phyloP scores from a whole-genome alignment of 2,329 filamentous ascomycete genomes.

The Colletotrichum chrysophilum region DNA sequence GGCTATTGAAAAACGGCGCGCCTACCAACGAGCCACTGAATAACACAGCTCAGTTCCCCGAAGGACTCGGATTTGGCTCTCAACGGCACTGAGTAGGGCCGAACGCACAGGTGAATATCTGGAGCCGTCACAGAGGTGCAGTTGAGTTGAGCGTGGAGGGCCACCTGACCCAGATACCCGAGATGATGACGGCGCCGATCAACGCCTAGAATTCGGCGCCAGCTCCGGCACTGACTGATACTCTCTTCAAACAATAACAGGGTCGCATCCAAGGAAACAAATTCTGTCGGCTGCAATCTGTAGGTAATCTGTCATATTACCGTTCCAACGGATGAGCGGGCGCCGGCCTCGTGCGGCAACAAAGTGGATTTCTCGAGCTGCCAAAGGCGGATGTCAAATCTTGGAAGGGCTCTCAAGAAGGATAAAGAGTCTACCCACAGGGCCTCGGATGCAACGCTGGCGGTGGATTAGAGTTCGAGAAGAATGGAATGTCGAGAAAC shows the following conservation, averaged over 20 bases:
- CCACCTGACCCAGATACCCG: slow-evolving; percentile 24
- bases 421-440: background rate
- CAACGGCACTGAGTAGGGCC: slow-evolving; percentile 11
- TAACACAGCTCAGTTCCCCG: background rate
- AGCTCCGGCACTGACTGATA: slow-evolving; percentile 21
- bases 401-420: background rate
- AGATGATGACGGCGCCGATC: slow-evolving; percentile 25
- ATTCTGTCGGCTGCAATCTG: slow-evolving; percentile 5
- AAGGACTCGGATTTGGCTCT: background rate
- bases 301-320: slow-evolving; percentile 16
- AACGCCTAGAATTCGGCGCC: slow-evolving; percentile 5
- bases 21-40: background rate
- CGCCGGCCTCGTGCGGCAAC: slow-evolving; percentile 6
- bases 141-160: slow-evolving; percentile 16
- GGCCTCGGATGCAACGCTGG: slow-evolving; percentile 12
- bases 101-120: slow-evolving; percentile 15
- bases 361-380: slow-evolving; percentile 14
- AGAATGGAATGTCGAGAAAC: slow-evolving; percentile 1
- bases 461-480: slow-evolving; percentile 2
- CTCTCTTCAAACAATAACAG: slow-evolving; percentile 7
- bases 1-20: slow-evolving; percentile 2
- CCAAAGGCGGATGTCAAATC: slow-evolving; percentile 1
- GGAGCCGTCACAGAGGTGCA: slow-evolving; percentile 7
- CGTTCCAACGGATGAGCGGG: slow-evolving; percentile 7
- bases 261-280: slow-evolving; percentile 17